Evolutionary conservation across 2,329 filamentous ascomycete species (phyloP).

Genomic region (Colletotrichum spinosum): DNA sequence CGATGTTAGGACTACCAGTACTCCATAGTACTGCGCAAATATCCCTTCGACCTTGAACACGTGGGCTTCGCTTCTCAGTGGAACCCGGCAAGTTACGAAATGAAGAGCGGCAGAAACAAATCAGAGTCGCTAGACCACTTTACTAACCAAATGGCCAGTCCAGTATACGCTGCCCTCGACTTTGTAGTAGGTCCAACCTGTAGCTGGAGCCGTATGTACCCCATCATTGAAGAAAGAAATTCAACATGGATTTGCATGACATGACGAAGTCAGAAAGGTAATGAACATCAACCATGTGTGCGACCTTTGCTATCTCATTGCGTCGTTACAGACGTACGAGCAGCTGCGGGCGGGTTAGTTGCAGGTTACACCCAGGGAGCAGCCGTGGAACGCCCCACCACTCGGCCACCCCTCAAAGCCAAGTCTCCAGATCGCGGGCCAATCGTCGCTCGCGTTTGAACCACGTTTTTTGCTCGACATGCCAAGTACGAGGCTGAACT

Average conservation of each 20-base stretch:
- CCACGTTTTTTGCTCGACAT: conserved; percentile 41
- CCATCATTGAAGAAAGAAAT: too few species aligned
- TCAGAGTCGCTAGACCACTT: too few species aligned
- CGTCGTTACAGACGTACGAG: too few species aligned
- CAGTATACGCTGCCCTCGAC: too few species aligned
- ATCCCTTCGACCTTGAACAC: conserved; percentile 18
- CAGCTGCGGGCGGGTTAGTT: not conserved
- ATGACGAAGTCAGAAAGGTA: too few species aligned
- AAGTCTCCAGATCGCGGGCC: conserved; percentile 36
- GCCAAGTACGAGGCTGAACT: conserved; percentile 42
- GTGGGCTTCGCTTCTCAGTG: conserved; percentile 25
- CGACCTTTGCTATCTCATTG: too few species aligned
- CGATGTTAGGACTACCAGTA: not conserved
- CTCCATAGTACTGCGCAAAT: not conserved
- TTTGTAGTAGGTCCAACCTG: not conserved
- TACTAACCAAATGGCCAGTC: too few species aligned
- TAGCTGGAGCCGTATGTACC: not conserved
- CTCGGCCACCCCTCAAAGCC: conserved; percentile 22
- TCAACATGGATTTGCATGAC: too few species aligned
- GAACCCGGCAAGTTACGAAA: not conserved
- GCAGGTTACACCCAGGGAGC: conserved; percentile 26
- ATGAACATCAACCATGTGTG: too few species aligned
- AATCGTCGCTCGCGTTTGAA: conserved; percentile 38
- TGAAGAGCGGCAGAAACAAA: too few species aligned
- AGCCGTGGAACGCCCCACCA: conserved; percentile 18